Conservation (phyloP, 2,329 filamentous ascomycete genomes). For the Fusarium pseudograminearum region DNA sequence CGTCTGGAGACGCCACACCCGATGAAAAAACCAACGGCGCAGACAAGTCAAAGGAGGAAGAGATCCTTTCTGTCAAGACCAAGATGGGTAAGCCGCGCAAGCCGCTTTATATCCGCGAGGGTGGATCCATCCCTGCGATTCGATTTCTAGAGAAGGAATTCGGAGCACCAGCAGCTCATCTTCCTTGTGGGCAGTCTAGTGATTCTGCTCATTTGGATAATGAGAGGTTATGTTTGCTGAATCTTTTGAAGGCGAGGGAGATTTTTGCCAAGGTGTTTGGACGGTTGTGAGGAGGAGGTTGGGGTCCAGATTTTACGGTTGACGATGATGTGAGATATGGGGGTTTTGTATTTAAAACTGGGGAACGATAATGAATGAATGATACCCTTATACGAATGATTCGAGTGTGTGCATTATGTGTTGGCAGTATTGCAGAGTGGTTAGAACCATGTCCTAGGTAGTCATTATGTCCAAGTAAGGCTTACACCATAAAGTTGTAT, state of each 20-base stretch:
- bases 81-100: slow-evolving; percentile 59
- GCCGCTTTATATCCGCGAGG: slow-evolving; percentile 94
- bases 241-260: slow-evolving; percentile 89
- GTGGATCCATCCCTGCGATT: slow-evolving; percentile 94
- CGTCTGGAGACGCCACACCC: slow-evolving; percentile 28
- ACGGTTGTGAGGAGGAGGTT: slow-evolving; percentile 62
- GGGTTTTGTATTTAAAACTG: slow-evolving; percentile 8
- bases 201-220: slow-evolving; percentile 96
- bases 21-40: slow-evolving; percentile 8
- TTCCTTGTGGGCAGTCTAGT: slow-evolving; percentile 94
- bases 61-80: slow-evolving; percentile 36
- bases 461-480: too few species aligned
- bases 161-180: slow-evolving; percentile 86
- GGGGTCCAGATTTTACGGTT: background rate
- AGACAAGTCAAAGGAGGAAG: slow-evolving; percentile 39
- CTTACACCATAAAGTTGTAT: too few species aligned
- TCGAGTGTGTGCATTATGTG: background rate
- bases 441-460: background rate
- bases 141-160: slow-evolving; percentile 96
- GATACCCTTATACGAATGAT: slow-evolving; percentile 28
- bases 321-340: slow-evolving; percentile 13
- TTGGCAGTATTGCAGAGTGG: background rate
- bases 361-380: slow-evolving; percentile 17
- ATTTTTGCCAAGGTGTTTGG: slow-evolving; percentile 90
- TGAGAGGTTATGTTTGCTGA: slow-evolving; percentile 87